Conservation (phyloP, 805 yeast genomes). For the Candida methanosorbosa region DNA sequence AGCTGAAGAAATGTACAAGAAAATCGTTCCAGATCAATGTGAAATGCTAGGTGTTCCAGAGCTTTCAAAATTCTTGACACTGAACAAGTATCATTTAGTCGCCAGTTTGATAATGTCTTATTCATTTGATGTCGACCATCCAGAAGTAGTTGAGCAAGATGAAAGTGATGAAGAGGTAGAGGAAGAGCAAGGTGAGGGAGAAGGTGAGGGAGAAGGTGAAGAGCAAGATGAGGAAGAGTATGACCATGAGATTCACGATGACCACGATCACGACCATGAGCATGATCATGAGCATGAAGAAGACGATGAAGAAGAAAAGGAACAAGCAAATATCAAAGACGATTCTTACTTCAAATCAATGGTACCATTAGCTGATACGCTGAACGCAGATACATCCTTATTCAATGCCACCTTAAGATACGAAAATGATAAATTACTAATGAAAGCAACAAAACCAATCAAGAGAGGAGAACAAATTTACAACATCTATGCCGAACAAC, state of each 20-base stretch:
- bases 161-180: slow-evolving; percentile 21
- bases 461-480: slow-evolving; percentile 63
- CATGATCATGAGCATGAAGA: slow-evolving; percentile 17
- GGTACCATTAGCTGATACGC: slow-evolving; percentile 89
- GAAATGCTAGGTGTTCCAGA: slow-evolving; percentile 25
- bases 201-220: slow-evolving; percentile 6
- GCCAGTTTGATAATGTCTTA: slow-evolving; percentile 85
- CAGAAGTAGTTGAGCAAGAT: slow-evolving; percentile 20
- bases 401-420: slow-evolving; percentile 69
- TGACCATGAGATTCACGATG: slow-evolving; percentile 16
- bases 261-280: slow-evolving; percentile 18
- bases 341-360: slow-evolving; percentile 57
- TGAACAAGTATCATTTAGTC: slow-evolving; percentile 56
- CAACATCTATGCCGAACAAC: slow-evolving; percentile 85
- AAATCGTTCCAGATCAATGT: slow-evolving; percentile 29
- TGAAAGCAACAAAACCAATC: slow-evolving; percentile 62
- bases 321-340: slow-evolving; percentile 7
- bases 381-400: slow-evolving; percentile 74
- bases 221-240: slow-evolving; percentile 19
- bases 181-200: slow-evolving; percentile 11
- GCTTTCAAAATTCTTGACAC: slow-evolving; percentile 27
- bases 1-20: slow-evolving; percentile 53
- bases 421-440: slow-evolving; percentile 42
- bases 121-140: slow-evolving; percentile 71
- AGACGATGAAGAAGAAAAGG: slow-evolving; percentile 12